These are phyloP conservation scores for Neurospora discreta DNA, from an alignment of 495 filamentous ascomycete genomes.

Conservation along the genomic window DNA sequence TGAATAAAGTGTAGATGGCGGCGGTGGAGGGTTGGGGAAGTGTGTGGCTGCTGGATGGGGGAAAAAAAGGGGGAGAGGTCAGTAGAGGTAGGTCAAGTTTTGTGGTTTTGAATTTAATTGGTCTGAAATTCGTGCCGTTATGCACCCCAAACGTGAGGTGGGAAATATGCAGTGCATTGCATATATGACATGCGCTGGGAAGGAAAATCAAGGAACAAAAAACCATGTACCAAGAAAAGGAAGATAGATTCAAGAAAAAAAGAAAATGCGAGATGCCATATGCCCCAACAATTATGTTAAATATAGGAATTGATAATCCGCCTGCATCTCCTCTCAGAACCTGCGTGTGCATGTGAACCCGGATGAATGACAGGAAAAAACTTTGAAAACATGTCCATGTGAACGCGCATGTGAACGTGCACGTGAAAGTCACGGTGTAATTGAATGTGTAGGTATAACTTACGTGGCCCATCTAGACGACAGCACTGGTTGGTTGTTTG, in stretches of 20 bases:
- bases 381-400: neutral
- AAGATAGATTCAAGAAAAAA: too few relatives aligned
- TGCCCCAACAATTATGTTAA: neutral
- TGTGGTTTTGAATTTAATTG: neutral
- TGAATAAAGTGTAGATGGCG: slow-evolving; percentile 22
- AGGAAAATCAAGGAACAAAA: too few relatives aligned
- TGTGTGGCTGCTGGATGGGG: slow-evolving; percentile 16
- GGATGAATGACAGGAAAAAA: neutral
- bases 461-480: slow-evolving; percentile 30
- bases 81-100: neutral
- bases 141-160: neutral
- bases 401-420: neutral
- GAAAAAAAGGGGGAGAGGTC: neutral
- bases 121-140: neutral
- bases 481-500: slow-evolving; percentile 12
- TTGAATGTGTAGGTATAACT: slow-evolving; percentile 1
- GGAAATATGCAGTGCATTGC: neutral
- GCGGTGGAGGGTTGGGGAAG: slow-evolving; percentile 20
- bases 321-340: neutral
- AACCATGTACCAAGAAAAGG: too few relatives aligned
- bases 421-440: too few relatives aligned
- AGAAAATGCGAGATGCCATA: neutral
- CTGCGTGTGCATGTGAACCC: neutral
- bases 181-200: neutral
- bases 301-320: neutral